A percentile compares a stretch with the other conserved stretches of the same genome.
phyloP scores from a whole-genome alignment of 1,284 basidiomycete genomes.

The Ceratorhiza oryzae-sativae region DNA sequence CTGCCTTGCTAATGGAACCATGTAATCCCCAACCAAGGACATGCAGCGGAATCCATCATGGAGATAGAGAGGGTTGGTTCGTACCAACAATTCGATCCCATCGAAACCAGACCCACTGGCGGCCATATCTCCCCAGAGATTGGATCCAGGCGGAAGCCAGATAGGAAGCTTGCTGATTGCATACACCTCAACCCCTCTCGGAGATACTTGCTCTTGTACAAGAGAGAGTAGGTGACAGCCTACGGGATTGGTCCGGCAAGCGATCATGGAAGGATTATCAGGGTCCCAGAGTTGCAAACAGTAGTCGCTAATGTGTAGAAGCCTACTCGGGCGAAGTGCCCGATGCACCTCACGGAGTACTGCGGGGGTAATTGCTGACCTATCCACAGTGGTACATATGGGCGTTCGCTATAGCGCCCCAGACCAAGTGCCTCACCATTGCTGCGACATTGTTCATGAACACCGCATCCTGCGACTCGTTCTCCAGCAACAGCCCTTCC shows the following conservation, averaged over 20 bases:
- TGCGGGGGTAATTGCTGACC: not conserved
- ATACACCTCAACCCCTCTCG: not conserved
- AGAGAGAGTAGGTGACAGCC: not conserved
- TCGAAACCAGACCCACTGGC: not conserved
- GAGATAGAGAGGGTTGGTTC: not conserved
- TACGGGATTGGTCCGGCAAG: not conserved
- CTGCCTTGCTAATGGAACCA: not conserved
- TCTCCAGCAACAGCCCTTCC: not conserved
- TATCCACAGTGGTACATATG: not conserved
- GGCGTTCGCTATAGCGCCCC: too few relatives aligned
- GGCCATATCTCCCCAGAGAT: not conserved
- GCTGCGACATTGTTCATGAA: not conserved
- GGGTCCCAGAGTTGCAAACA: not conserved
- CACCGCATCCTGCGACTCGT: constrained; percentile 13
- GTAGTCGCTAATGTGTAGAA: not conserved
- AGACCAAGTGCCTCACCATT: not conserved
- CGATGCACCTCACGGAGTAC: constrained; percentile 7
- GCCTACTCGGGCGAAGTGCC: constrained; percentile 2
- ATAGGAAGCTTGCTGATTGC: not conserved
- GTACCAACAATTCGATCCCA: not conserved
- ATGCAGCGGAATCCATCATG: constrained; percentile 5
- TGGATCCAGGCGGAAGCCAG: not conserved
- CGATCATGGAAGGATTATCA: not conserved
- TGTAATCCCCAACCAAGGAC: not conserved
- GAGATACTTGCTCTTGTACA: not conserved